Evolutionary conservation across 225 moss, liverwort and hornwort species (phyloP), one percentile per base, ranked within the genome.

Genomic region (Straminergon stramineum): DNA sequence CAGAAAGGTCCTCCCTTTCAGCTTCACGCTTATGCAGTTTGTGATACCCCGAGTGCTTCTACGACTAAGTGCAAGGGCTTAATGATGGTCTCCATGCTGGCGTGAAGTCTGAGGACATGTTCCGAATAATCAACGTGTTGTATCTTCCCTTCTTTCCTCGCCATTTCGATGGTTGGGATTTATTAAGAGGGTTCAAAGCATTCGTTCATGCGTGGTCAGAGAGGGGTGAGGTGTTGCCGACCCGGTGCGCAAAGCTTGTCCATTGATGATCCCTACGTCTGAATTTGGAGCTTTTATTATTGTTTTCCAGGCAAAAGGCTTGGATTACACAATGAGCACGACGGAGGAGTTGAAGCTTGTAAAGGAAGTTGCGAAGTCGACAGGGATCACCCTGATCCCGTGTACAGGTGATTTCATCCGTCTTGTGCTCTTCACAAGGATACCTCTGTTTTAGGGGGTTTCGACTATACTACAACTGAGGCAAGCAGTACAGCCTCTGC

Each of bases 311-410:
- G 97, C 97, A 6, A 99, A 96, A 92, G 99, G 99, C 77, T 91
- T 90, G 85, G 99, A 97, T 48, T 99, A 99, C 84, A 97, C 96
- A 66, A 94, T 99, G 41, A 99, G 99, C 93, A 95, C 96, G 45
- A 89, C 93, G 63, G 99, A 97, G 88, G 97, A 97, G 94, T 91
- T 97, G 89, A 90, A 97, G 90, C 80, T 95, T 84, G 93, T 97
- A 43, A 96, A 94, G 89, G 94, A 94, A 32, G 95, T 97, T 57
- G 97, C 99, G 52, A 94, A 97, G 89, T 81, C 89, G 79, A 97
- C 99, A 66, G 97, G 97, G 58, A 81, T 99, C 73, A 95, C n/a
- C n/a, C n/a, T n/a, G n/a, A n/a, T n/a, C n/a, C n/a, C n/a, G n/a
- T n/a, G n/a, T n/a, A n/a, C n/a, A n/a, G n/a, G n/a, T n/a, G n/a